Evolutionary conservation across 2,329 filamentous ascomycete genomes (phyloP).

Genomic region (Curvularia hawaiiensis): DNA sequence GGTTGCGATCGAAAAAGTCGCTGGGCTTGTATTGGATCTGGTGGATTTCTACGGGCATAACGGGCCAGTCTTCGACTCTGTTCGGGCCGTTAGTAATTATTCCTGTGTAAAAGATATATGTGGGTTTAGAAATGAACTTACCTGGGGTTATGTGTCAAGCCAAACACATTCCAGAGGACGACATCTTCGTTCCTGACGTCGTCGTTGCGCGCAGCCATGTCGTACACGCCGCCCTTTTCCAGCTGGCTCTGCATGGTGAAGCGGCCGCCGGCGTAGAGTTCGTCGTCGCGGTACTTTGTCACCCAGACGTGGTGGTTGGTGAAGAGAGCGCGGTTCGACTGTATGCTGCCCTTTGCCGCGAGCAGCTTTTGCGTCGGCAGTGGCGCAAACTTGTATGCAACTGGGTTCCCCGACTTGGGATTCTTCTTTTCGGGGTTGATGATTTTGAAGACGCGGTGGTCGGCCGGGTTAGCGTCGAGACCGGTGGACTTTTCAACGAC

Average conservation of each 20-base stretch:
- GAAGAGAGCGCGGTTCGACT: conserved; percentile 55
- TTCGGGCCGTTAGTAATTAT: background rate
- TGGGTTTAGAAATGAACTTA: conserved; percentile 6
- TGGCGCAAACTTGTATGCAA: conserved; percentile 56
- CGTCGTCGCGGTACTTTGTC: conserved; percentile 58
- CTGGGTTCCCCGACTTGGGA: conserved; percentile 52
- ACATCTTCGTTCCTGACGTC: conserved; percentile 53
- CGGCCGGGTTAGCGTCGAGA: conserved; percentile 59
- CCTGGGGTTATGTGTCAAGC: conserved; percentile 58
- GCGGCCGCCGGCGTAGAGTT: conserved; percentile 56
- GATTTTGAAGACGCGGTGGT: conserved; percentile 62
- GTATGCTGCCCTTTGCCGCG: conserved; percentile 52
- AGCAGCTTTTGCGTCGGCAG: conserved; percentile 57
- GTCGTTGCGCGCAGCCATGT: conserved; percentile 52
- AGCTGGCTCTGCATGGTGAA: conserved; percentile 54
- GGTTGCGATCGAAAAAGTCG: conserved; percentile 61
- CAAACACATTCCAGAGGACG: conserved; percentile 58
- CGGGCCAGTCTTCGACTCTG: conserved; percentile 56
- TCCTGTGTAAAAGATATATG: no score
- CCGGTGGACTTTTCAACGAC: conserved; percentile 54
- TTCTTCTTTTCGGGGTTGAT: conserved; percentile 55
- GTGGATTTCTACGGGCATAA: conserved; percentile 57
- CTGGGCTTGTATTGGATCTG: conserved; percentile 55
- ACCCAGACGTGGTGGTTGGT: conserved; percentile 60
- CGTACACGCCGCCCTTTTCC: conserved; percentile 53